Percentiles rank a stretch among this genome's conserved stretches.
phyloP scores from a whole-genome alignment of 2,329 filamentous ascomycete species.

The Xenoacremonium recifei region DNA sequence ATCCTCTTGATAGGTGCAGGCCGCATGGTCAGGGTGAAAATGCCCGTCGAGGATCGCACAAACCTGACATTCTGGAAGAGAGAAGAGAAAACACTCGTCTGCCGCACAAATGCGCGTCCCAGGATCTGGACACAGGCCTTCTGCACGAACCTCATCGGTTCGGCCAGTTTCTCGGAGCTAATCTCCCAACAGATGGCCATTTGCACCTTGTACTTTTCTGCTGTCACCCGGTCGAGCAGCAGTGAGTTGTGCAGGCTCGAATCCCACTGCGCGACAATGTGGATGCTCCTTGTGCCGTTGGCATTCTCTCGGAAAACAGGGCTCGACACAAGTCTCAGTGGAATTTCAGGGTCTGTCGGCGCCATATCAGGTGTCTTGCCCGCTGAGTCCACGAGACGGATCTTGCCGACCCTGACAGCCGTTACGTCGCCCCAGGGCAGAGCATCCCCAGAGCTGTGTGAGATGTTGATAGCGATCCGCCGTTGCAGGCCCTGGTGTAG shows the following conservation, averaged over 20 bases:
- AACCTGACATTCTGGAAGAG: conserved; percentile 84
- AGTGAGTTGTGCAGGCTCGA: conserved; percentile 88
- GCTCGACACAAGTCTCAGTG: conserved; percentile 72
- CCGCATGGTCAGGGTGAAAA: conserved; percentile 83
- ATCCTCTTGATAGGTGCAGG: conserved; percentile 88
- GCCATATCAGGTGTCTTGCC: conserved; percentile 83
- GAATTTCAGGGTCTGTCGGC: conserved; percentile 68
- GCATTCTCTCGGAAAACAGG: conserved; percentile 81
- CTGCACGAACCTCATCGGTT: conserved; percentile 83
- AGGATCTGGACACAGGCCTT: conserved; percentile 81
- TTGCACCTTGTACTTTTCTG: conserved; percentile 90
- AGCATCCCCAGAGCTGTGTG: conserved; percentile 83
- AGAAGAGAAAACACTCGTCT: conserved; percentile 81
- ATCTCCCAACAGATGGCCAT: conserved; percentile 87
- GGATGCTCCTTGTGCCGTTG: conserved; percentile 86
- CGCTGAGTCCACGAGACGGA: conserved; percentile 79
- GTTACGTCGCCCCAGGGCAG: conserved; percentile 86
- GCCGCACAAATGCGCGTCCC: conserved; percentile 79
- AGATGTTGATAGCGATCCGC: conserved; percentile 82
- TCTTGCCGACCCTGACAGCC: conserved; percentile 72
- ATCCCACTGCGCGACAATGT: conserved; percentile 92
- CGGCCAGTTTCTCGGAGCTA: conserved; percentile 76
- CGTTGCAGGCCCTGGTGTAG: conserved; percentile 93
- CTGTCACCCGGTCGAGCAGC: conserved; percentile 88
- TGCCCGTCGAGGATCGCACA: conserved; percentile 80